Percentiles rank a stretch among this genome's conserved stretches.
phyloP scores from a whole-genome alignment of 2,329 filamentous ascomycete genomes.

The Diaporthe citrichinensis region DNA sequence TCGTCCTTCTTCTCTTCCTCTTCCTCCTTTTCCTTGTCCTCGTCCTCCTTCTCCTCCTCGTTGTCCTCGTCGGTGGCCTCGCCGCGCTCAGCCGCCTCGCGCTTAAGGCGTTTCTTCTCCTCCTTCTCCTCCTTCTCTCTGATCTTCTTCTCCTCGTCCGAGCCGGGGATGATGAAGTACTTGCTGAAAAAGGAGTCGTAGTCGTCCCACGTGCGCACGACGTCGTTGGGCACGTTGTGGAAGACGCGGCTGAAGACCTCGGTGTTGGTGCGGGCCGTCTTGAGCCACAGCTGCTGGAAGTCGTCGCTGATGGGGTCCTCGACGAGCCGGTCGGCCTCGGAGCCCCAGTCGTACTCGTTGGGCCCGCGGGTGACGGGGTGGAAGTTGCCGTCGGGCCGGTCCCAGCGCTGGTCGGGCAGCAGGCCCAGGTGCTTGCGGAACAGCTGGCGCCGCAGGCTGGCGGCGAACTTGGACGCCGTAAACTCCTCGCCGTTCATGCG shows the following conservation, averaged over 20 bases:
- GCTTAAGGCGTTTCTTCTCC: constrained; percentile 44
- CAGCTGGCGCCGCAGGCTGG: constrained; percentile 85
- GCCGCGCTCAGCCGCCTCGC: constrained; percentile 3
- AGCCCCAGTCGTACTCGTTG: constrained; percentile 82
- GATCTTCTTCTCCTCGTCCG: constrained; percentile 54
- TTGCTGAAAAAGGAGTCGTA: constrained; percentile 80
- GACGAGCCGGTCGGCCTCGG: constrained; percentile 76
- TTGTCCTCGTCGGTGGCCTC: constrained; percentile 41
- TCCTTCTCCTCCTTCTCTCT: constrained; percentile 61
- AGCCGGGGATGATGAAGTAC: constrained; percentile 73
- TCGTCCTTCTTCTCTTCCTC: constrained; percentile 59
- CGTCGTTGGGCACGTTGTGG: constrained; percentile 81
- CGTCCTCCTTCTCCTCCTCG: constrained; percentile 61
- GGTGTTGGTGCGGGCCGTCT: constrained; percentile 82
- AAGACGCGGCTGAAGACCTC: constrained; percentile 86
- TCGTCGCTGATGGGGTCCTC: constrained; percentile 78
- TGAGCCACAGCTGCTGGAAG: constrained; percentile 81
- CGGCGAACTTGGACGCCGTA: constrained; percentile 81
- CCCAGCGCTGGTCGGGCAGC: constrained; percentile 80
- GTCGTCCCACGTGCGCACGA: constrained; percentile 78
- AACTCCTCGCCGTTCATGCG: constrained; percentile 81
- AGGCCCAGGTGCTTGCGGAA: constrained; percentile 94
- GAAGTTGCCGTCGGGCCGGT: constrained; percentile 79
- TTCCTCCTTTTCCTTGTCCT: constrained; percentile 61
- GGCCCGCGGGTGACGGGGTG: constrained; percentile 78